These are phyloP conservation scores for Oryza coarctata DNA, from an alignment of 176 grass and related monocot species.

Conservation along the genomic window DNA sequence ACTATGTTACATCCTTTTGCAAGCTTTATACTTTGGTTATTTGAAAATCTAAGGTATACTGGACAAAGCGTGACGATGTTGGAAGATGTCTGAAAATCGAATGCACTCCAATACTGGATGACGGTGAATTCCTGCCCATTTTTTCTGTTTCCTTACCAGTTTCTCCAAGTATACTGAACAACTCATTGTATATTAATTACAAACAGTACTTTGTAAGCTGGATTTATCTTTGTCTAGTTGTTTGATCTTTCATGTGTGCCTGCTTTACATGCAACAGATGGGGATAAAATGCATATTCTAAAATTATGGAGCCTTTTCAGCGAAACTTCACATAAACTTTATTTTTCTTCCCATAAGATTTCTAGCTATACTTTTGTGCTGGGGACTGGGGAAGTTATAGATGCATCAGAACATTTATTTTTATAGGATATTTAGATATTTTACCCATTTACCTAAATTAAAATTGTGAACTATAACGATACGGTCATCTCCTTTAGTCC, in stretches of 20 bases:
- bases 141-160: constrained; percentile 80
- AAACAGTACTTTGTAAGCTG: neutral
- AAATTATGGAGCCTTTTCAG: constrained; percentile 18
- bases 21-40: constrained; percentile 36
- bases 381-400: neutral
- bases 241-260: neutral
- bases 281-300: neutral
- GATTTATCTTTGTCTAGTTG: constrained; percentile 15
- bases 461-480: neutral
- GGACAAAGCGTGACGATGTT: constrained; percentile 77
- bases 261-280: constrained; percentile 6
- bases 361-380: neutral
- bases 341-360: constrained; percentile 13
- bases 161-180: constrained; percentile 63
- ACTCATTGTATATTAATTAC: constrained; percentile 4
- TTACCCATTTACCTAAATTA: neutral
- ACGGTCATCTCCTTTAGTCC: constrained; percentile 8
- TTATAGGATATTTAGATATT: neutral
- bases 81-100: constrained; percentile 93
- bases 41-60: constrained; percentile 69
- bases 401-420: neutral
- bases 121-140: constrained; percentile 64
- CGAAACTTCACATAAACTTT: constrained; percentile 28
- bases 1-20: constrained; percentile 12
- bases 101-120: constrained; percentile 62